phyloP scores from a whole-genome alignment of 2,329 filamentous ascomycete genomes.

The Penicillium hordei region DNA sequence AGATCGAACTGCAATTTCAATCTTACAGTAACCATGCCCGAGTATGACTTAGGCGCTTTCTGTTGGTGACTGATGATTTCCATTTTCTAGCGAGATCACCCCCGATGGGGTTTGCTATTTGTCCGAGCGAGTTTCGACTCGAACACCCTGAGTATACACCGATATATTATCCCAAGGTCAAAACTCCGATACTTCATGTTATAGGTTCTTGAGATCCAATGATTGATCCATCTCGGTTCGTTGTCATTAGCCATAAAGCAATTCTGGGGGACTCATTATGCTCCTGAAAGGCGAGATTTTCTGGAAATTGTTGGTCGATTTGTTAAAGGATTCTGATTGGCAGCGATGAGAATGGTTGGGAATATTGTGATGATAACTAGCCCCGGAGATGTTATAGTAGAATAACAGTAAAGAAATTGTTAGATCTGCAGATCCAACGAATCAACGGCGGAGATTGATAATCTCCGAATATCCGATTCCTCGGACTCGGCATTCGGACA shows the following conservation, averaged over 20 bases:
- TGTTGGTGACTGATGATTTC: too few relatives aligned
- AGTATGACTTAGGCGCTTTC: too few relatives aligned
- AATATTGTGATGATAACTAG: background rate
- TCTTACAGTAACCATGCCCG: too few relatives aligned
- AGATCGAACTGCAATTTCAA: too few relatives aligned
- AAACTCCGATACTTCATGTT: too few relatives aligned
- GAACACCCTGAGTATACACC: too few relatives aligned
- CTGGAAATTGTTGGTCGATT: background rate
- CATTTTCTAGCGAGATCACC: too few relatives aligned
- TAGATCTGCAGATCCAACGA: background rate
- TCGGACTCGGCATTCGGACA: conserved; percentile 19
- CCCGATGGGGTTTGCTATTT: too few relatives aligned
- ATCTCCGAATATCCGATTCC: conserved; percentile 20
- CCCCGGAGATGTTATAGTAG: background rate
- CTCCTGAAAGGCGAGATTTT: background rate
- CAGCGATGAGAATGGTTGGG: background rate
- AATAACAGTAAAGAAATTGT: background rate
- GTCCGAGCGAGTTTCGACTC: too few relatives aligned
- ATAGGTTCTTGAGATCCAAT: background rate
- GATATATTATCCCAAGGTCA: too few relatives aligned
- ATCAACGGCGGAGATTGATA: conserved; percentile 9
- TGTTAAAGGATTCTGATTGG: background rate
- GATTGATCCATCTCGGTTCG: background rate
- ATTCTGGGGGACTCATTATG: background rate
- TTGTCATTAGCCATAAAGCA: background rate